Base-by-base conservation (phyloP, 2,329 filamentous ascomycete genomes). In the Capronia epimyces region DNA sequence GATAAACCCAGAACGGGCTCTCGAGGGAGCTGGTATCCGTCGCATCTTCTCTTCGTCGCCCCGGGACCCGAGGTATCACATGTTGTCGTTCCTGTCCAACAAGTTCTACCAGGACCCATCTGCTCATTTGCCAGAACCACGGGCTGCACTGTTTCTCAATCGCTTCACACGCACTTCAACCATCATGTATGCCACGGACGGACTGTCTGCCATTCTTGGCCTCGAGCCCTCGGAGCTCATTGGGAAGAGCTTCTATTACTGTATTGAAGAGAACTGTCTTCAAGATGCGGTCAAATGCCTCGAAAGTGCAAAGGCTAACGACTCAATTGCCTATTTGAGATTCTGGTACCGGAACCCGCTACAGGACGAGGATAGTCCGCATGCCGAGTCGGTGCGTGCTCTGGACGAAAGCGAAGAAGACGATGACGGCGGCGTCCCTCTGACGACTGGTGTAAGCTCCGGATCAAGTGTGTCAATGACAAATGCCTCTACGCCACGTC, bases 321-420 rank as follows among this genome's bases (percentile, higher is more conserved):
- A 95, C 65, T 94, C 89, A 1, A 93, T 94, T 62, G 88, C 89
- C 1, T 94, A 95, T 62, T 74, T 95, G 52, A 84, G 89, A 15
- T 95, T 94, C 66, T 87, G 83, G 79, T 91, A 86, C 63, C 79
- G 86, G 46, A 84, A 93, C 64, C 87, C 87, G 15, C 76, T 84
- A 24, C 72, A 77, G 49, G 76, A 75, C 18, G 15, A 5, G 22
- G 76, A 78, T 44, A 69, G 75, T 9, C 65, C 71, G 34, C 66
- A 67, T 15, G 68, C 73, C 8, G 67, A 70, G 9, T 43, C 46
- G 15, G 71, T 18, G 71, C 71, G 6, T 66, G 69, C 65, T 76
- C 60, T 64, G 75, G 77, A 66, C 25, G 73, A 69, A 31, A 74
- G 74, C 36, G 74, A 76, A 27, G 71, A 71, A 44, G 70, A 71